Evolutionary conservation across 75 land plant genomes (phyloP).

Genomic region (Isoetes taiwanensis): DNA sequence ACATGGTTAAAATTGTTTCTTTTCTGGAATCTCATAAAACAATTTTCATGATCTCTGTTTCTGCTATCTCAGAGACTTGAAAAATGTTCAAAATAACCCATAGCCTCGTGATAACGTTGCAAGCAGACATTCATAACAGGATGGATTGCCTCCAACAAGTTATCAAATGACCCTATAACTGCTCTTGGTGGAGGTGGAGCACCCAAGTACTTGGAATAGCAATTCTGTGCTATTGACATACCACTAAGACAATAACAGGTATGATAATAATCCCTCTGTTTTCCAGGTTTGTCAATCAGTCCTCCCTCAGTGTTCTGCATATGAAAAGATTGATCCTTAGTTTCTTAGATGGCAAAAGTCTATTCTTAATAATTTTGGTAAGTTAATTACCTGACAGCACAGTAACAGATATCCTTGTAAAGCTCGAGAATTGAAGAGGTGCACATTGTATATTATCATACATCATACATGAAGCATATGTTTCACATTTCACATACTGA

Average conservation of each 20-base stretch:
- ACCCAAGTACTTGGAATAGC: slow-evolving; percentile 24
- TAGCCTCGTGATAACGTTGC: slow-evolving; percentile 46
- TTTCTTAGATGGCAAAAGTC: not conserved
- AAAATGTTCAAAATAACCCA: no score
- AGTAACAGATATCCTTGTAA: slow-evolving; percentile 78
- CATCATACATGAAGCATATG: no score
- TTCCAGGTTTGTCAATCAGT: slow-evolving; percentile 80
- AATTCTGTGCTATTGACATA: slow-evolving; percentile 53
- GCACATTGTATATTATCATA: slow-evolving; percentile 10
- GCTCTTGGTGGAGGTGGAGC: slow-evolving; percentile 45
- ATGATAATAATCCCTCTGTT: slow-evolving; percentile 67
- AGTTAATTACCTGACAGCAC: slow-evolving; percentile 79
- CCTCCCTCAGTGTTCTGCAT: slow-evolving; percentile 59
- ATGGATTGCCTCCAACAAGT: slow-evolving; percentile 65
- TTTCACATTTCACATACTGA: no score
- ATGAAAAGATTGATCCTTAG: not conserved
- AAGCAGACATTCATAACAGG: slow-evolving; percentile 71
- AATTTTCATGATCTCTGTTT: no score
- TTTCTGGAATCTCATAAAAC: no score
- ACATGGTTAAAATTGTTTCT: no score
- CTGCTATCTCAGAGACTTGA: no score
- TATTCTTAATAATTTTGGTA: no score
- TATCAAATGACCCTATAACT: slow-evolving; percentile 61
- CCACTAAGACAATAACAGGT: slow-evolving; percentile 94
- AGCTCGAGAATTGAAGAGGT: slow-evolving; percentile 54